Evolutionary conservation across 129 eudicot genomes (phyloP).

Genomic region (Ambrosia artemisiifolia): DNA sequence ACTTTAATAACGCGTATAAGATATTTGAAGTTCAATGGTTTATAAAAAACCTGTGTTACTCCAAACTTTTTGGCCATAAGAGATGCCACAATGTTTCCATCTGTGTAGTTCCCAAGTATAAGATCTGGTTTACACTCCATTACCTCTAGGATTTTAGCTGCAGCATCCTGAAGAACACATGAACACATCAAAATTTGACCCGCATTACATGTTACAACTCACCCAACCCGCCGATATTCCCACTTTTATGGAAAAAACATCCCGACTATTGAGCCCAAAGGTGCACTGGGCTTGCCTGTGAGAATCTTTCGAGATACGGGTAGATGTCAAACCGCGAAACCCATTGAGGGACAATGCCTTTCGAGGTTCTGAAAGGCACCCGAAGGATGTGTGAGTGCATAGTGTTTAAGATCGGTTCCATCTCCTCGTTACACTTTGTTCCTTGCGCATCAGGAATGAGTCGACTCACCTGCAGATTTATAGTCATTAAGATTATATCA

Average conservation of each 20-base stretch:
- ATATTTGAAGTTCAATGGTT: not conserved
- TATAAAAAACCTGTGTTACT: constrained; percentile 57
- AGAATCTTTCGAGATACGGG: constrained; percentile 68
- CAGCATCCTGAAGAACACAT: constrained; percentile 59
- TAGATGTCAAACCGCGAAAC: constrained; percentile 81
- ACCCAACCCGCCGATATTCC: not conserved
- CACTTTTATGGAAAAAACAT: not conserved
- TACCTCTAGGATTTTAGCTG: constrained; percentile 54
- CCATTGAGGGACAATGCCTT: constrained; percentile 77
- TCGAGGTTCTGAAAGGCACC: constrained; percentile 66
- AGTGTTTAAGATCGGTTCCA: constrained; percentile 69
- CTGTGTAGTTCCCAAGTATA: constrained; percentile 82
- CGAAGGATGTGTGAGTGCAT: constrained; percentile 77
- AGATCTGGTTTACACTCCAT: constrained; percentile 86
- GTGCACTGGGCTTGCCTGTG: constrained; percentile 53
- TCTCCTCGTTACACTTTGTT: constrained; percentile 68
- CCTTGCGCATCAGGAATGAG: constrained; percentile 85
- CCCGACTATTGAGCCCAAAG: too few species aligned
- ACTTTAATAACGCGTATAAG: not conserved
- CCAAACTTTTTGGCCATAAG: constrained; percentile 76
- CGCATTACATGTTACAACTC: not conserved
- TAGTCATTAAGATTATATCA: constrained; percentile 1
- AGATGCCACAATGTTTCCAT: constrained; percentile 87
- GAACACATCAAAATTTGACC: not conserved
- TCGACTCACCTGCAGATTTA: constrained; percentile 62